These are phyloP conservation scores for Coniochaeta sp. DNA, from an alignment of 2,329 filamentous ascomycete genomes.

Conservation along the genomic window DNA sequence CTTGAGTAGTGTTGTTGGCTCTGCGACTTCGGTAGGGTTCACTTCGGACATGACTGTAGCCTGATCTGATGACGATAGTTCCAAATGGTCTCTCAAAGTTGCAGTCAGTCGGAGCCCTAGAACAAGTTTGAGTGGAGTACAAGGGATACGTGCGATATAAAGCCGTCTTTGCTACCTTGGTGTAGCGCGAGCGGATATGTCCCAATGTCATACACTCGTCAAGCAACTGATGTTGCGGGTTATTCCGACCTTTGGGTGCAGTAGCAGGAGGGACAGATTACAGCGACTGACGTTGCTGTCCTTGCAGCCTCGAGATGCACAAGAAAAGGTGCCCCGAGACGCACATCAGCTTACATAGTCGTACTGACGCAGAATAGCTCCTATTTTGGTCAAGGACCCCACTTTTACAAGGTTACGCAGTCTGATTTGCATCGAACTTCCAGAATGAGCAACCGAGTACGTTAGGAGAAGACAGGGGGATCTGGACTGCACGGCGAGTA, in stretches of 20 bases:
- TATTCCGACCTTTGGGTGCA: not conserved
- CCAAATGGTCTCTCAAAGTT: not conserved
- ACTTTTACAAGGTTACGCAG: not conserved
- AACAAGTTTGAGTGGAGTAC: not conserved
- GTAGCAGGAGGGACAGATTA: not conserved
- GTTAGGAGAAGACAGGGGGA: not conserved
- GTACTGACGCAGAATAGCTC: not conserved
- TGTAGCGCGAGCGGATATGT: not conserved
- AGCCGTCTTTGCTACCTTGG: not conserved
- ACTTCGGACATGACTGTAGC: not conserved
- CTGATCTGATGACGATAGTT: not conserved
- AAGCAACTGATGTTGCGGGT: not conserved
- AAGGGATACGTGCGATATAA: not conserved
- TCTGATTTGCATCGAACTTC: not conserved
- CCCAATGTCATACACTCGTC: not conserved
- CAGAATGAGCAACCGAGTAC: not conserved
- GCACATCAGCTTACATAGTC: not conserved
- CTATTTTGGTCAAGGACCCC: not conserved
- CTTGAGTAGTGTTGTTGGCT: slow-evolving; percentile 10
- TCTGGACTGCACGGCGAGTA: not conserved
- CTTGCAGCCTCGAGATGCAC: too few relatives aligned
- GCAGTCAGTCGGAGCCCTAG: not conserved
- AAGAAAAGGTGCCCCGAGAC: not conserved
- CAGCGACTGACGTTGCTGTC: too few relatives aligned
- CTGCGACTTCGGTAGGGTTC: not conserved